Base-by-base conservation (phyloP, 768 basidiomycete species). In the Amanita molliuscula region DNA sequence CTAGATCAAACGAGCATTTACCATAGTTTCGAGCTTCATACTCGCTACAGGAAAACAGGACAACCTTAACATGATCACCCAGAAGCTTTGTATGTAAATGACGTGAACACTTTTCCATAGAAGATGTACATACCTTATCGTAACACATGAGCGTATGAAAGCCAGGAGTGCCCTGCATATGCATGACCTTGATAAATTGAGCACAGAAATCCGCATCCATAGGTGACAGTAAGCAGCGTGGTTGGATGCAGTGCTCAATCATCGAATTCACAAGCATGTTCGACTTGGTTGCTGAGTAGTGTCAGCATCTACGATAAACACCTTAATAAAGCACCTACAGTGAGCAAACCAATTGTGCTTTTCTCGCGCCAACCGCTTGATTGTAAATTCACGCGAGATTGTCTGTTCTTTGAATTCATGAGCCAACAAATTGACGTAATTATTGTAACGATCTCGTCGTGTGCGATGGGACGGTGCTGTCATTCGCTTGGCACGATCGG, bases 191-290 rank as follows among this genome's bases (percentile, higher is more conserved):
- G 63, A 98, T 86, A 59, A 98, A 84, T 56, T 90, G 87, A 2
- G 90, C 85, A 50, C 91, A 92, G 57, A 83, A 99, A 50, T 95
- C 86, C 21, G 96, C 95, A 64, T 99, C 96, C 80, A 93, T 89
- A 0, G 93, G 93, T 0, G 95, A 95, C n/a, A 97, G 69, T 35
- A 97, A 70, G 55, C 85, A 87, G 25, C 96, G 81, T 9, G 96
- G 95, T 59, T 88, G 84, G 53, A 99, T 81, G 62, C 96, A 98
- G 59, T 95, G 81, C 61, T 96, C 89, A 54, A 91, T 84, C 50
- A 92, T 70, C 3, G 79, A 73, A 21, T 74, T 70, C 5, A 78
- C 77, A 35, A 89, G 72, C 3, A 71, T 64, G 1, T 65, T 64
- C 3, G 77, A 70, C 58, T 74, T 76, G 4, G 73, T 65, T 4